A percentile compares a stretch with the other conserved stretches of the same genome.
phyloP scores from a whole-genome alignment of 73 alveolate genomes.

The Paramecium primaurelia region DNA sequence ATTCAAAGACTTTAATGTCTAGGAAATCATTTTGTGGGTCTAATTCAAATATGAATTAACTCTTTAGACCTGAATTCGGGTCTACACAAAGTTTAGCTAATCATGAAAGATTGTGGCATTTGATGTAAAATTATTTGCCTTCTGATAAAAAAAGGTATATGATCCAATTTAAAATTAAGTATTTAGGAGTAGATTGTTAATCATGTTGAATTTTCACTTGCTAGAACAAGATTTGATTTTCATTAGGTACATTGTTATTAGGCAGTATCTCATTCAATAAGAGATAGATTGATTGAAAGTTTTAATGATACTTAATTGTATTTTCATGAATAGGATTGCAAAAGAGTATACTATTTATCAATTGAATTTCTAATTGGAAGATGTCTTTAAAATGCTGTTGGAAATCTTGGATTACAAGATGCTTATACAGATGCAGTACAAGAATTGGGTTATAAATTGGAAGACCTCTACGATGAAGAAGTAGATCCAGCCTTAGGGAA shows the following conservation, averaged over 20 bases:
- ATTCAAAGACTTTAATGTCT: neutral
- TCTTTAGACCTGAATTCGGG: constrained; percentile 43
- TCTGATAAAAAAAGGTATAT: constrained; percentile 26
- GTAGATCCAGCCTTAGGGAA: constrained; percentile 99
- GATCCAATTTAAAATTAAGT: constrained; percentile 41
- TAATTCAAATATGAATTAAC: constrained; percentile 15
- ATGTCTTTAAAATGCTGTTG: constrained; percentile 94
- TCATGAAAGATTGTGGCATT: constrained; percentile 13
- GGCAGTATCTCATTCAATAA: constrained; percentile 85
- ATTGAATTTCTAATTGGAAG: constrained; percentile 98
- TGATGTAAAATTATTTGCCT: constrained; percentile 33
- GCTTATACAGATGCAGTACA: constrained; percentile 89
- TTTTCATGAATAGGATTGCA: constrained; percentile 71
- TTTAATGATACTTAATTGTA: constrained; percentile 89
- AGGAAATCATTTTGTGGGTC: constrained; percentile 46
- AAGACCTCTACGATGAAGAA: constrained; percentile 96
- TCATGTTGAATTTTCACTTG: constrained; percentile 60
- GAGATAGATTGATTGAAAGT: constrained; percentile 95
- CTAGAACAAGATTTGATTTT: constrained; percentile 64
- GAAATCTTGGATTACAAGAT: constrained; percentile 90
- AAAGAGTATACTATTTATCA: constrained; percentile 92
- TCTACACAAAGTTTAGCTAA: constrained; percentile 26
- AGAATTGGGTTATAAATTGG: constrained; percentile 90
- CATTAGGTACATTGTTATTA: constrained; percentile 58
- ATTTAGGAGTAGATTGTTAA: constrained; percentile 49